Conservation (phyloP, 2,329 filamentous ascomycete genomes). For the Chaetomium strumarium region DNA sequence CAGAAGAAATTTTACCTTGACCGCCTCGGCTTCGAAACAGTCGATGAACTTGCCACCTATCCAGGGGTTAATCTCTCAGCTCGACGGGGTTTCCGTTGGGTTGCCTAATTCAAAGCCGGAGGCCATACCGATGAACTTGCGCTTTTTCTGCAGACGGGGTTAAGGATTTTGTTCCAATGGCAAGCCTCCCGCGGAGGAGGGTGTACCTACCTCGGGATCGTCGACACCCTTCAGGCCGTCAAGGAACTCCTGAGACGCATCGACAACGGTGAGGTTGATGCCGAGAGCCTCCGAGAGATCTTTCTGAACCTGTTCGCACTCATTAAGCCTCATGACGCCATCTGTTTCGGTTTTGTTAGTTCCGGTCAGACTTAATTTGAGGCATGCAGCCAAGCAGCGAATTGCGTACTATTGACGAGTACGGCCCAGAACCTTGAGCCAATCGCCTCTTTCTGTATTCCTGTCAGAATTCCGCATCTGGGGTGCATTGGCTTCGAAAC, state of each 20-base stretch:
- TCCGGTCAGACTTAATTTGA: constrained; percentile 1
- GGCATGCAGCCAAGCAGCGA: neutral
- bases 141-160: constrained; percentile 41
- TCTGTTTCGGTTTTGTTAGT: constrained; percentile 15
- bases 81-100: neutral
- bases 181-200: neutral
- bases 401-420: constrained; percentile 62
- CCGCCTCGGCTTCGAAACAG: constrained; percentile 73
- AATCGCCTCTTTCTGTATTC: constrained; percentile 59
- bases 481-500: constrained; percentile 26
- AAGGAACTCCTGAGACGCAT: constrained; percentile 75
- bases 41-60: constrained; percentile 35
- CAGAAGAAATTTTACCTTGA: constrained; percentile 10
- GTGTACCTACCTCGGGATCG: constrained; percentile 56
- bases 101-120: neutral
- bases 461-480: constrained; percentile 8
- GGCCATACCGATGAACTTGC: constrained; percentile 71
- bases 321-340: constrained; percentile 70
- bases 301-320: constrained; percentile 75
- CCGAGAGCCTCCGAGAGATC: constrained; percentile 72
- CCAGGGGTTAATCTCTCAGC: constrained; percentile 6
- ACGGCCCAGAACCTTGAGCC: constrained; percentile 59
- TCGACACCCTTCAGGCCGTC: constrained; percentile 65
- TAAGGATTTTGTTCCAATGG: neutral
- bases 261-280: constrained; percentile 84